These are phyloP conservation scores for Symbiodinium pilosum DNA, from an alignment of 73 alveolate genomes.

Conservation along the genomic window DNA sequence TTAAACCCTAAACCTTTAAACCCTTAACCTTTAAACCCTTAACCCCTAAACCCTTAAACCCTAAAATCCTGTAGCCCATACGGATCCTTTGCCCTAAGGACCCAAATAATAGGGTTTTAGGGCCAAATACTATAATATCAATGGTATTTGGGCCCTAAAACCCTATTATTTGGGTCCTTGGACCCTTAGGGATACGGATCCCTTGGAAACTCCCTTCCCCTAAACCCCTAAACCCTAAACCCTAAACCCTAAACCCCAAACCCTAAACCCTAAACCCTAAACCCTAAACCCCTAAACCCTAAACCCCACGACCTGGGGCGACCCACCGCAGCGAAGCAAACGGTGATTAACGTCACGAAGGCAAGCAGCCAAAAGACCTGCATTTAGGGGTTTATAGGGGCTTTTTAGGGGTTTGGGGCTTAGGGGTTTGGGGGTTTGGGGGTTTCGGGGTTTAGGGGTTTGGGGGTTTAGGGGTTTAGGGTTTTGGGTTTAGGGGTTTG, in stretches of 20 bases:
- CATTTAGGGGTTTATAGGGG: not conserved
- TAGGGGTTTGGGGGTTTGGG: not conserved
- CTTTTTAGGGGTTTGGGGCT: not conserved
- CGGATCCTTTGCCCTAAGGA: too few relatives aligned
- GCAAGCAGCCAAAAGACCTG: conserved; percentile 17
- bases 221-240: not conserved
- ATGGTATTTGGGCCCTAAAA: too few relatives aligned
- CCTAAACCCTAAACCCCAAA: not conserved
- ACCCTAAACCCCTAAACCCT: not conserved
- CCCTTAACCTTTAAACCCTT: not conserved
- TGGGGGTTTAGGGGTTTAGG: not conserved
- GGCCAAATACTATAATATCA: too few relatives aligned
- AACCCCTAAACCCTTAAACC: not conserved
- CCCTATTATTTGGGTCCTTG: too few relatives aligned
- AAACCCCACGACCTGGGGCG: not conserved
- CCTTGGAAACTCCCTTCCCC: too few relatives aligned
- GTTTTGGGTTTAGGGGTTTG: too few relatives aligned
- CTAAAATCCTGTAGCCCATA: not conserved
- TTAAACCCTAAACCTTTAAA: not conserved
- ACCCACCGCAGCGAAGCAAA: not conserved
- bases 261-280: not conserved
- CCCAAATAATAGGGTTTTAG: too few relatives aligned
- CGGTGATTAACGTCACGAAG: not conserved
- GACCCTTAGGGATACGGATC: too few relatives aligned
- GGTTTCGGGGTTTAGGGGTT: not conserved